Evolutionary conservation across 306 rosid genomes (phyloP).

Genomic region (Sechiopsis laciniata): DNA sequence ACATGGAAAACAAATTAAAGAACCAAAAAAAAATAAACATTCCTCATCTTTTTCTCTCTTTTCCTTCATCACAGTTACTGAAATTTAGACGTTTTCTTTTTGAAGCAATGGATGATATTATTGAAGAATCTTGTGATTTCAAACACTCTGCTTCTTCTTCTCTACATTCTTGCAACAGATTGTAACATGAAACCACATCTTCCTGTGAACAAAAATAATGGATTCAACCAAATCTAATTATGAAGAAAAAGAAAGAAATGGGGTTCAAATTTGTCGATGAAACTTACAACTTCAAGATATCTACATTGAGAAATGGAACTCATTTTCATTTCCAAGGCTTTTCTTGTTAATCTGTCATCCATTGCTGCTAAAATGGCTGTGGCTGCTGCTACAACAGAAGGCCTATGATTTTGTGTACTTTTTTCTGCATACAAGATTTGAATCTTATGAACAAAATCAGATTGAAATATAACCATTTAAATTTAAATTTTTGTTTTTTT

Average conservation of each 20-base stretch:
- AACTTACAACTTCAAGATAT: constrained; percentile 53
- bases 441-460: neutral
- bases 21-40: neutral
- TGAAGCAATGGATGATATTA: constrained; percentile 30
- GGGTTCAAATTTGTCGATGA: neutral
- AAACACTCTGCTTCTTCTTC: constrained; percentile 22
- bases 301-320: constrained; percentile 37
- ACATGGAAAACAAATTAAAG: neutral
- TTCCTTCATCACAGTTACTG: constrained; percentile 34
- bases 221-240: neutral
- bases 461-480: neutral
- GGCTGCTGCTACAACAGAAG: constrained; percentile 76
- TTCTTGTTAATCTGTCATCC: constrained; percentile 45
- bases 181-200: constrained; percentile 44
- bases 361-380: constrained; percentile 57
- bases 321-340: constrained; percentile 49
- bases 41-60: constrained; percentile 1
- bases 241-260: neutral
- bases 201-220: constrained; percentile 35
- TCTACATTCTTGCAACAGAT: constrained; percentile 39
- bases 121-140: constrained; percentile 37
- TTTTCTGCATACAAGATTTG: constrained; percentile 41
- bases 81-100: constrained; percentile 57
- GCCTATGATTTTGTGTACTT: constrained; percentile 48
- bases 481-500: too few relatives aligned